phyloP scores from a whole-genome alignment of 257 asterid genomes.

The Hygrophila difformis region DNA sequence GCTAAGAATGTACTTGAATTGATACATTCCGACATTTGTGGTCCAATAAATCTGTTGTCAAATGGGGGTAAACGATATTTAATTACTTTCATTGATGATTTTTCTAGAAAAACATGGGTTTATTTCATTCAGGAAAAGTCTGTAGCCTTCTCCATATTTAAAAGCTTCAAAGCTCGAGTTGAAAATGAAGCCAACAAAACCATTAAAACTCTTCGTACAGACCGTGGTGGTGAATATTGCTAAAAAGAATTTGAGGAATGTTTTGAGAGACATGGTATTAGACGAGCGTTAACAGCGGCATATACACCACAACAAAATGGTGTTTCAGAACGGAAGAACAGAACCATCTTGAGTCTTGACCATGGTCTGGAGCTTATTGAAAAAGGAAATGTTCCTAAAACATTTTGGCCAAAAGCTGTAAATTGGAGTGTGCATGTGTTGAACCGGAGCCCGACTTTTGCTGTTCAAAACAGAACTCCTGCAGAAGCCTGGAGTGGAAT shows the following conservation, averaged over 20 bases:
- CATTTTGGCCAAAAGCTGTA: not conserved
- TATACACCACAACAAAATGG: constrained; percentile 9
- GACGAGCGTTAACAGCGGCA: not conserved
- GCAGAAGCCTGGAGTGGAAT: constrained; percentile 1
- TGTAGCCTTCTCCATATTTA: not conserved
- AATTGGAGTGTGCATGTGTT: constrained; percentile 9
- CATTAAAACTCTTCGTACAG: not conserved
- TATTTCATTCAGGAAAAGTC: constrained; percentile 3
- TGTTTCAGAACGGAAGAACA: constrained; percentile 3
- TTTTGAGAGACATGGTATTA: not conserved
- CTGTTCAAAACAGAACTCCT: not conserved
- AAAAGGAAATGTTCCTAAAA: not conserved
- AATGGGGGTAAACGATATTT: not conserved
- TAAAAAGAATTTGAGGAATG: not conserved
- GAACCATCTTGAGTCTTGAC: constrained; percentile 2
- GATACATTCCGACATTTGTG: constrained; percentile 3
- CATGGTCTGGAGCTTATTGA: constrained; percentile 5
- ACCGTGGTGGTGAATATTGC: constrained; percentile 8
- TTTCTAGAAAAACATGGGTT: not conserved
- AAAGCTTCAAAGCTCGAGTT: constrained; percentile 3
- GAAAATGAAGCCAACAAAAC: not conserved
- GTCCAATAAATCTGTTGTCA: not conserved
- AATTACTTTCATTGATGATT: not conserved
- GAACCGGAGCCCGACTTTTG: constrained; percentile 5
- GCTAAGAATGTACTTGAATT: not conserved